phyloP scores from a whole-genome alignment of 1,284 basidiomycete species.

The Fomitiporia mediterranea region DNA sequence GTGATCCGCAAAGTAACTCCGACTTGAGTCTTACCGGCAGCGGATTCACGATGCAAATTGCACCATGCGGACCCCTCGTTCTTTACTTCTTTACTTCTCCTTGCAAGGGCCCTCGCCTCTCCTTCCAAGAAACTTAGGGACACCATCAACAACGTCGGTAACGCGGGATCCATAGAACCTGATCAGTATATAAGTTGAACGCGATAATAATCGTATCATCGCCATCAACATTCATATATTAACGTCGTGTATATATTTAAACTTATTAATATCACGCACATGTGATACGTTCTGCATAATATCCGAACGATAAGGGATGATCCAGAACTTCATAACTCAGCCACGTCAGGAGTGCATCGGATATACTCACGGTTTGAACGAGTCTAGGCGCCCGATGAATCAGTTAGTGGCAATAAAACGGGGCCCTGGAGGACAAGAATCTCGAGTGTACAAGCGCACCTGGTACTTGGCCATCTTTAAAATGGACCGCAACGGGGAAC shows the following conservation, averaged over 20 bases:
- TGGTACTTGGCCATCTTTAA: not conserved
- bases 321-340: not conserved
- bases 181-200: not conserved
- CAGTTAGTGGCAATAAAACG: not conserved
- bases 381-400: not conserved
- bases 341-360: not conserved
- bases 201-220: too few relatives aligned
- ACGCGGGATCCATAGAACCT: slow-evolving; percentile 16
- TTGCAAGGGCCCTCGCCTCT: slow-evolving; percentile 3
- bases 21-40: too few relatives aligned
- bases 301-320: not conserved
- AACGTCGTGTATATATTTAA: not conserved
- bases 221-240: too few relatives aligned
- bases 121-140: slow-evolving; percentile 17
- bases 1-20: too few relatives aligned
- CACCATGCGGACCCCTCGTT: too few relatives aligned
- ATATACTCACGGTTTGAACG: slow-evolving; percentile 12
- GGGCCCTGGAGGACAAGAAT: too few relatives aligned
- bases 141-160: slow-evolving; percentile 8
- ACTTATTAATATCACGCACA: slow-evolving; percentile 7
- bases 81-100: not conserved
- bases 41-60: too few relatives aligned
- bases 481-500: slow-evolving; percentile 14
- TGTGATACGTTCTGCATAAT: slow-evolving; percentile 12
- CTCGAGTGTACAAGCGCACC: not conserved